Percentiles rank a stretch among this genome's conserved stretches.
These are phyloP conservation scores for Pythium aquatile DNA, from an alignment of 352 stramenopile species.

Conservation along the genomic window DNA sequence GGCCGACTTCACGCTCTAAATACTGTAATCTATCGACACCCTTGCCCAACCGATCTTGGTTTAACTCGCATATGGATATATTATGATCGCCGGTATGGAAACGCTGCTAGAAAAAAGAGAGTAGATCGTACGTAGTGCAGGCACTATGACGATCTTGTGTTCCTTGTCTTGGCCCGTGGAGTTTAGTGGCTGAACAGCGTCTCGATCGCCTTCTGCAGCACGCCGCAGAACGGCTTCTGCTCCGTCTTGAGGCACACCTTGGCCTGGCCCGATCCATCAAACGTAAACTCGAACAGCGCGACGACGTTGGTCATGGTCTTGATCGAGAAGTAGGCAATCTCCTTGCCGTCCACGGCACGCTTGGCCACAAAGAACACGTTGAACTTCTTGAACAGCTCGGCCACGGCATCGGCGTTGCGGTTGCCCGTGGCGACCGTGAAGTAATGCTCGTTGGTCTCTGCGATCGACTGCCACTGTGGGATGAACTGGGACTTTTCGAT, in stretches of 20 bases:
- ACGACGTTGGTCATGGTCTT: slow-evolving; percentile 92
- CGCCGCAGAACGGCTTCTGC: slow-evolving; percentile 84
- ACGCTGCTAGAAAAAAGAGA: slow-evolving; percentile 9
- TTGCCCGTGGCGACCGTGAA: slow-evolving; percentile 77
- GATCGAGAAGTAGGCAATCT: slow-evolving; percentile 96
- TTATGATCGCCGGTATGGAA: slow-evolving; percentile 16
- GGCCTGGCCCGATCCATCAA: slow-evolving; percentile 89
- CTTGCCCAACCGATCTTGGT: background rate
- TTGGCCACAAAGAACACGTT: slow-evolving; percentile 96
- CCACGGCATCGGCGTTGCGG: slow-evolving; percentile 82
- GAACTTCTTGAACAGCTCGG: slow-evolving; percentile 80
- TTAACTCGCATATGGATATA: slow-evolving; percentile 21
- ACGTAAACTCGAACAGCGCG: slow-evolving; percentile 94
- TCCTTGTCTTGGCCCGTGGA: background rate
- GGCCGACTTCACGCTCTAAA: slow-evolving; percentile 20
- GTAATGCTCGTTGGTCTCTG: slow-evolving; percentile 94
- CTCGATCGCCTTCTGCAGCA: slow-evolving; percentile 91
- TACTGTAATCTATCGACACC: background rate
- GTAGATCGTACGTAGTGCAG: too few relatives aligned
- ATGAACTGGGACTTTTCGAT: slow-evolving; percentile 95
- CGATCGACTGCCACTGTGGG: slow-evolving; percentile 94
- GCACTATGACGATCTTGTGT: background rate
- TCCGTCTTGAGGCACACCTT: slow-evolving; percentile 96
- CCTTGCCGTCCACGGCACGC: slow-evolving; percentile 91
- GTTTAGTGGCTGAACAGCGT: slow-evolving; percentile 46